These are phyloP conservation scores for Lasiodiplodia sp. DNA, from an alignment of 2,329 filamentous ascomycete species.

Conservation along the genomic window DNA sequence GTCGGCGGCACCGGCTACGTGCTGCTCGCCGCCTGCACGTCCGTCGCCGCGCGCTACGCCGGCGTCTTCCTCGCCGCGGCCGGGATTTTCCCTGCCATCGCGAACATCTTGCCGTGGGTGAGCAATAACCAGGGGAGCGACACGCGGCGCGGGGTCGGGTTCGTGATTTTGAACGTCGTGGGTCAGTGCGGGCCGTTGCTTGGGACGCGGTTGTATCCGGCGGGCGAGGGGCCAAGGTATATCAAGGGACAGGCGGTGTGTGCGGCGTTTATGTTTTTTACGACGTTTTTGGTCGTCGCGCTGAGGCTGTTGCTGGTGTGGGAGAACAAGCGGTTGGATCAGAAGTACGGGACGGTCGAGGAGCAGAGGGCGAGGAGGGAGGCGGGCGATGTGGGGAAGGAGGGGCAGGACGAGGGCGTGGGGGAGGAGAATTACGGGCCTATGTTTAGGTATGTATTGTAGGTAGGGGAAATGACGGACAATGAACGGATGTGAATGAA, in stretches of 20 bases:
- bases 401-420: constrained; percentile 31
- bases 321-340: constrained; percentile 48
- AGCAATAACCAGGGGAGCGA: constrained; percentile 74
- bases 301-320: constrained; percentile 43
- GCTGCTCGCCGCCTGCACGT: constrained; percentile 64
- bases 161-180: constrained; percentile 72
- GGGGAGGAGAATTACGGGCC: constrained; percentile 47
- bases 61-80: constrained; percentile 63
- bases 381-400: constrained; percentile 28
- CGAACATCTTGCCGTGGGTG: constrained; percentile 75
- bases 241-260: constrained; percentile 46
- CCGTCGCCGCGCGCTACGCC: constrained; percentile 59
- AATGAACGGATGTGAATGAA: not conserved
- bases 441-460: constrained; percentile 43
- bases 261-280: constrained; percentile 49
- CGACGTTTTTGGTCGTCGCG: constrained; percentile 40
- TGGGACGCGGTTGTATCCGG: constrained; percentile 46
- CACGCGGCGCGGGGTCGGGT: constrained; percentile 70
- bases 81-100: constrained; percentile 72
- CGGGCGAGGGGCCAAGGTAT: constrained; percentile 42
- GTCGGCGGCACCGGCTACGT: constrained; percentile 70
- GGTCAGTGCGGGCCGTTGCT: constrained; percentile 59
- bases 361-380: constrained; percentile 35
- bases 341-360: constrained; percentile 41
- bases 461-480: not conserved